Base-by-base conservation (phyloP, 306 rosid species). In the Medicago arabica region DNA sequence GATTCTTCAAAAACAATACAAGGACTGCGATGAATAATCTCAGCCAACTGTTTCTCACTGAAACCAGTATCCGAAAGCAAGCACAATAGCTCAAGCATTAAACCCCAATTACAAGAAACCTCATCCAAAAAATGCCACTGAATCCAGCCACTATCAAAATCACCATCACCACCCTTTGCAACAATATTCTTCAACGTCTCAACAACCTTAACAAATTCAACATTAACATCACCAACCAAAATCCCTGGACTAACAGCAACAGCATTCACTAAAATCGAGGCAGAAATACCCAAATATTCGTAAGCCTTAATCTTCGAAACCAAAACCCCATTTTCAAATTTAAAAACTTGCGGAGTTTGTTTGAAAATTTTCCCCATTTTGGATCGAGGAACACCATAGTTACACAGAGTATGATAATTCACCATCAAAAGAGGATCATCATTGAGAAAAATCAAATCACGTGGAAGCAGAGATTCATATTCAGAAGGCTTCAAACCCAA, bases 401-500 rank as follows among this genome's bases (percentile, higher is more conserved):
- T 84, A 72, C 89, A 87, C 38, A 93, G 68, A 0, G 78, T 75
- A 17, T 64, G 75, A 78, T 84, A 89, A 81, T 89, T 93, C n/a
- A 75, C 90, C 62, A 93, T 87, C 80, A 93, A 74, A 59, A 84
- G 13, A 23, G 15, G 71, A 51, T 86, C 89, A 69, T 93, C 98
- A 19, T 67, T 51, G 18, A 91, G 85, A n/a, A 82, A 89, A 51
- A 91, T 88, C 88, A 83, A 69, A 40, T 79, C 65, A 0, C 81
- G 82, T 0, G 97, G 98, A 79, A 93, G 88, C 63, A 91, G 68
- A 28, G 79, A 69, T 14, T 21, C 73, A 69, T 85, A 93, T 63
- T 93, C 96, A 0, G 85, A 80, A 78, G 97, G 93, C 53, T 82
- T 81, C 84, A 93, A 84, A 17, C 97, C 98, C 69, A 83, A 54